Conservation (phyloP, 2,329 filamentous ascomycete species). For the Penicillium sp. region DNA sequence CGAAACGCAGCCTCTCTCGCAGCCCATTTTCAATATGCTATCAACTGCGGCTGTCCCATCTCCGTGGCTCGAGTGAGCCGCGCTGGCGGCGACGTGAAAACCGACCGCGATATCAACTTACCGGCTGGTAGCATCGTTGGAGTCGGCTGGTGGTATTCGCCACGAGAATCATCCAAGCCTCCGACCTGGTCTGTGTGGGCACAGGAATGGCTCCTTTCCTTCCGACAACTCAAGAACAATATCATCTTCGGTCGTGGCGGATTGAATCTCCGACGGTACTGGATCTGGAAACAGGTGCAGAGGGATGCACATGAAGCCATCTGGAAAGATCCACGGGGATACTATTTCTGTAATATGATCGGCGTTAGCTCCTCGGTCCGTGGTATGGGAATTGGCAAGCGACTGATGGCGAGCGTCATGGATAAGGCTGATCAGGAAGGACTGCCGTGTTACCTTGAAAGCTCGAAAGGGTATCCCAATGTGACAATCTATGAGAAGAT, state of each 20-base stretch:
- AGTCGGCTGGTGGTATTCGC: constrained; percentile 67
- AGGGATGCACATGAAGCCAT: constrained; percentile 55
- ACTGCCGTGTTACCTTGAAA: constrained; percentile 65
- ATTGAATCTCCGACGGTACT: constrained; percentile 61
- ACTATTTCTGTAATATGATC: constrained; percentile 73
- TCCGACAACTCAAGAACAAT: constrained; percentile 63
- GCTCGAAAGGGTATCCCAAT: constrained; percentile 62
- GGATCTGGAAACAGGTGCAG: constrained; percentile 67
- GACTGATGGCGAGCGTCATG: constrained; percentile 60
- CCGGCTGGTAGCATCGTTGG: constrained; percentile 54
- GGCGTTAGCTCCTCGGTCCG: constrained; percentile 62
- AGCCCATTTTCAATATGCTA: constrained; percentile 65
- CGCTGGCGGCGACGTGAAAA: constrained; percentile 21
- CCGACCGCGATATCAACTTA: constrained; percentile 9
- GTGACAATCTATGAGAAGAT: constrained; percentile 65
- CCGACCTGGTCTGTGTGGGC: constrained; percentile 59
- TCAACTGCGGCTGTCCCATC: constrained; percentile 60
- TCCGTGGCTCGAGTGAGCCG: constrained; percentile 60
- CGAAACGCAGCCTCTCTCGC: constrained; percentile 60
- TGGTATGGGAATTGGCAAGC: constrained; percentile 61
- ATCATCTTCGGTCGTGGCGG: constrained; percentile 64
- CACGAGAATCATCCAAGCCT: constrained; percentile 45
- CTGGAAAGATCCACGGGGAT: constrained; percentile 62
- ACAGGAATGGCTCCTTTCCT: constrained; percentile 61
- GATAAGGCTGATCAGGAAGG: constrained; percentile 59